Base-by-base conservation (phyloP, 805 yeast genomes). In the Monosporozyma aquatica region DNA sequence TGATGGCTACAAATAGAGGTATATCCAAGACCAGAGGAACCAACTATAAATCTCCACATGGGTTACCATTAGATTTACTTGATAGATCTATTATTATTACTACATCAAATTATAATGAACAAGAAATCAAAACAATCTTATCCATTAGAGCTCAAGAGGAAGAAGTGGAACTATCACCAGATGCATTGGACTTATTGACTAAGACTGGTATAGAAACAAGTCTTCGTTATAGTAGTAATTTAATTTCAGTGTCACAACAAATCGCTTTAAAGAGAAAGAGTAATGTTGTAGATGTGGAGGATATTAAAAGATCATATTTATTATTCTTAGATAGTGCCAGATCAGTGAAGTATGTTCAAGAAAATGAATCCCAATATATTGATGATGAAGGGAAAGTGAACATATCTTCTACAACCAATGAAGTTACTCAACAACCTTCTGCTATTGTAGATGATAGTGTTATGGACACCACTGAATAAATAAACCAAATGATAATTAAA, bases 1-100 rank as follows among this genome's bases (percentile, higher is more conserved):
- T 92, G 49, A 85, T 92, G 94, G 99, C 99, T 36, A 89, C 99
- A 21, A 92, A 92, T 68, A 76, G 97, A 63, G 99, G 99, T 42
- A 74, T 90, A 45, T 76, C 95, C n/a, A 80, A 76, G 47, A 87
- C 95, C 20, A 77, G 96, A 57, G 98, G 99, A 41, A 86, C 97
- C 24, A 81, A 78, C 58, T 87, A 87, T 68, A 83, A 81, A 64
- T 82, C 96, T 1, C 96, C 98, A 18, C 99, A 92, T 62, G 99
- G 99, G n/a, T 71, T 92, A 45, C 98, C 99, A 34, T 73, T 84
- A 46, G 99, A 92, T 70, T 71, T 92, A 55, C 78, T 92, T 54
- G 99, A 92, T 67, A 77, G 99, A 62, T 76, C 94, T 27, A 82
- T 92, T 51, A 92, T 92, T 48, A 87, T 92, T 50, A 87, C 92